These are phyloP conservation scores for Dacryopinax primogenitus DNA, from an alignment of 768 basidiomycete genomes.

Conservation along the genomic window DNA sequence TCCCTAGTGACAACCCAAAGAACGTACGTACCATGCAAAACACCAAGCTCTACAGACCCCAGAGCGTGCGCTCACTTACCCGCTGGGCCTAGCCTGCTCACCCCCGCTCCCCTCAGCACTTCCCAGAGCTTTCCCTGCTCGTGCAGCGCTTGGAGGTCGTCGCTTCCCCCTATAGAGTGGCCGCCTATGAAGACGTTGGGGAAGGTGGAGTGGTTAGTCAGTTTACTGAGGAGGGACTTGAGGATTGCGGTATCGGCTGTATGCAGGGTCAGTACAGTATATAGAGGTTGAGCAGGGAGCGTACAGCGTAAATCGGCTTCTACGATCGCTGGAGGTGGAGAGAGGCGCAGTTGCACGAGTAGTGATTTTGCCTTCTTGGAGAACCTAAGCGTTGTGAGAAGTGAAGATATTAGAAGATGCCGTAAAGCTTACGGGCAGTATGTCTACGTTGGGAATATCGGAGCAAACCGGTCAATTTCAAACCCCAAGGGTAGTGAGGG, in stretches of 20 bases:
- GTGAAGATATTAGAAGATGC: neutral
- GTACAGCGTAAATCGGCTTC: constrained; percentile 63
- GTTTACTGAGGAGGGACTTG: constrained; percentile 50
- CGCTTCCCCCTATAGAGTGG: constrained; percentile 30
- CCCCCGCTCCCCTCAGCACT: neutral
- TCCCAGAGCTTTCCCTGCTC: constrained; percentile 32
- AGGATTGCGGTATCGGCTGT: constrained; percentile 50
- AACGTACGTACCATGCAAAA: neutral
- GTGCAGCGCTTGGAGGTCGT: constrained; percentile 32
- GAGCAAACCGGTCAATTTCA: neutral
- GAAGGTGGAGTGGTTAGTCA: constrained; percentile 58
- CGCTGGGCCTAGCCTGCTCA: neutral
- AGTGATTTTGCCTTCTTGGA: constrained; percentile 51
- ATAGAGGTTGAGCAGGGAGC: constrained; percentile 14
- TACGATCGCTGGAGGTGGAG: constrained; percentile 52
- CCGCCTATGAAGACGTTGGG: constrained; percentile 60
- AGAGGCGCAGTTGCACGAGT: constrained; percentile 44
- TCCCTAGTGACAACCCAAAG: no score
- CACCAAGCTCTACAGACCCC: no score
- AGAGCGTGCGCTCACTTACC: neutral
- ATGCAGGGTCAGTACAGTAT: neutral
- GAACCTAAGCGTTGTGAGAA: constrained; percentile 31
- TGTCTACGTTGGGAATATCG: no score
- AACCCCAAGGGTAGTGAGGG: neutral
- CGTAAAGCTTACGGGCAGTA: constrained; percentile 53